Evolutionary conservation across 306 rosid genomes (phyloP), one percentile per base, ranked within the genome.

Genomic region (Heteromeles arbutifolia): DNA sequence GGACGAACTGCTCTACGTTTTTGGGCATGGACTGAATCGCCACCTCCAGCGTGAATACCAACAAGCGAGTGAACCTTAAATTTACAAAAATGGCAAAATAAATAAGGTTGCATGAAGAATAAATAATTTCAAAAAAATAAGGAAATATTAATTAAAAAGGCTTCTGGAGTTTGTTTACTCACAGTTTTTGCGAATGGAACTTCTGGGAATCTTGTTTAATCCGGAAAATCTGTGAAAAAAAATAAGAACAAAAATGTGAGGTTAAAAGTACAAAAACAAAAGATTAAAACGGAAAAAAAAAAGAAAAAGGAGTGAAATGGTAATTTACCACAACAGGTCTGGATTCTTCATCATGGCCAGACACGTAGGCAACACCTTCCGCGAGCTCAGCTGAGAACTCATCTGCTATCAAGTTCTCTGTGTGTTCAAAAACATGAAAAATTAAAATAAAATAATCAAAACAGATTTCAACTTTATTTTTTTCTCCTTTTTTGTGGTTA

Each of bases 321-420:
- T 28, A 31, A 17, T 54, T 80, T 90, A 94, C 99, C 90, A 92
- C 5, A 84, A 95, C 89, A 18, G 99, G 99, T 70, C 97, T 88
- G 29, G 91, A 88, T 76, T 95, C 97, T 25, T 95, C 97, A 64
- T 95, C 99, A 57, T 92, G 93, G 29, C 99, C 99, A 7, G 97
- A 90, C 3, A 90, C 89, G 74, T 90, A 95, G 32, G 99, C 99
- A 68, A 90, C 88, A 1, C 99, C 99, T 8, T 95, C 99, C 39
- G 97, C 90, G 3, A 95, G 91, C 79, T 95, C 99, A 24, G 96
- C 91, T 32, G 99, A 95, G 89, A 95, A 95, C 82, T 95, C 97
- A 77, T 95, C 99, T 17, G 99, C 99, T 82, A 92, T 92, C 75
- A 95, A 80, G 80, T 86, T 80, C 19, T 92, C 99, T 95, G 87